Conservation (phyloP, 1,284 basidiomycete species). For the Takashimella koratensis region DNA sequence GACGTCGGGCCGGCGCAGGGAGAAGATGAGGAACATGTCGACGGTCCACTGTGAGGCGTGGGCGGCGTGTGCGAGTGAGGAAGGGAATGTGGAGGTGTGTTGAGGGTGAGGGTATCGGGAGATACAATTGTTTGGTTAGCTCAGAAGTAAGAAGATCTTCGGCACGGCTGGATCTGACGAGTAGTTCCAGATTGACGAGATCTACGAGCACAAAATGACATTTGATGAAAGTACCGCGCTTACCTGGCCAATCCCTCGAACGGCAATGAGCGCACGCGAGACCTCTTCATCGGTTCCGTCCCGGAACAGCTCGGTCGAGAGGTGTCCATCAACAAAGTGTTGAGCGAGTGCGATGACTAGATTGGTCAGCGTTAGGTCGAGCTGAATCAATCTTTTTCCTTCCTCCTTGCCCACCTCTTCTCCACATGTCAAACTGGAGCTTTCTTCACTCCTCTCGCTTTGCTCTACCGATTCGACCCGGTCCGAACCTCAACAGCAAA, state of each 20-base stretch:
- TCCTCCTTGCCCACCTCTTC: neutral
- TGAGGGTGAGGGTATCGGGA: no score
- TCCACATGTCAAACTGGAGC: neutral
- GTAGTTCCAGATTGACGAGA: neutral
- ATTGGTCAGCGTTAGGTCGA: neutral
- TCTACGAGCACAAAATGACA: neutral
- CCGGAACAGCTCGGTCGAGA: conserved; percentile 67
- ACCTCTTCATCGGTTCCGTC: conserved; percentile 70
- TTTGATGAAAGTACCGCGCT: conserved; percentile 27
- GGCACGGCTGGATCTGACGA: neutral
- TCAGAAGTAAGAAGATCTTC: neutral
- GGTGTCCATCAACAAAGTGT: conserved; percentile 69
- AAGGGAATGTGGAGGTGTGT: no score
- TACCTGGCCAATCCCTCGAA: conserved; percentile 74
- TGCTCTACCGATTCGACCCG: neutral
- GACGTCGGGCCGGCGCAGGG: conserved; percentile 73
- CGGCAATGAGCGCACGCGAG: conserved; percentile 66
- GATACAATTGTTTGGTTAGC: neutral
- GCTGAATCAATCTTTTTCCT: neutral
- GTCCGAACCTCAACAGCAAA: neutral
- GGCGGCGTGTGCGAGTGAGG: no score
- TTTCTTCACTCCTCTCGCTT: neutral
- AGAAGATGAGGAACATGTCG: conserved; percentile 88
- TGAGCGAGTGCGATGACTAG: conserved; percentile 73
- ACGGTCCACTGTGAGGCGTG: conserved; percentile 52